phyloP scores from a whole-genome alignment of 179 eudicot species.

The Drosera spatulata region DNA sequence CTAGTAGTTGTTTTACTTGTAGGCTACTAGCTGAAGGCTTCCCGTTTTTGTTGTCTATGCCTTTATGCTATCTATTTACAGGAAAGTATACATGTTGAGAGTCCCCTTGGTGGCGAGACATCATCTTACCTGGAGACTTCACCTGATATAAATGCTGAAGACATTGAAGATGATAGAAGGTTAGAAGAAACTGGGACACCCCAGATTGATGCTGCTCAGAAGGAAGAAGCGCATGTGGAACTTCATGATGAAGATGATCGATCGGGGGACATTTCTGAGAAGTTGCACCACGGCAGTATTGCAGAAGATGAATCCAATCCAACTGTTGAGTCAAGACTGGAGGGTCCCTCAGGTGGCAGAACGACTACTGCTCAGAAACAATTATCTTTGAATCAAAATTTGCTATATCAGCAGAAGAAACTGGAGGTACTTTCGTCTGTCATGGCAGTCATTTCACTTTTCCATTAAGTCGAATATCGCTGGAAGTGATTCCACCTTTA shows the following conservation, averaged over 20 bases:
- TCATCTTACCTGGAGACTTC: conserved; percentile 80
- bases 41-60: background rate
- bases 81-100: conserved; percentile 46
- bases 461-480: no score
- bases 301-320: conserved; percentile 29
- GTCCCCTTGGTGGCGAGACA: conserved; percentile 58
- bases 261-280: conserved; percentile 30
- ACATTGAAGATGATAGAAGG: conserved; percentile 27
- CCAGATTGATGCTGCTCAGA: conserved; percentile 13
- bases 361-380: conserved; percentile 16
- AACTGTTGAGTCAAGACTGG: conserved; percentile 11
- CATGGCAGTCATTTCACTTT: no score
- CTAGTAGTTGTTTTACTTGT: background rate
- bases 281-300: conserved; percentile 28
- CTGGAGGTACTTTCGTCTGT: conserved; percentile 31
- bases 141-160: conserved; percentile 48
- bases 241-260: conserved; percentile 27
- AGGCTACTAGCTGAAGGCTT: background rate
- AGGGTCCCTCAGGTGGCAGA: conserved; percentile 24
- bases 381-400: conserved; percentile 19
- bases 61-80: conserved; percentile 9
- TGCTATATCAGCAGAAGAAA: conserved; percentile 30
- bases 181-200: conserved; percentile 20
- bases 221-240: conserved; percentile 13
- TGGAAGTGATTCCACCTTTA: background rate